Evolutionary conservation across 139 green algal species (phyloP).

Genomic region (Pleodorina starrii): DNA sequence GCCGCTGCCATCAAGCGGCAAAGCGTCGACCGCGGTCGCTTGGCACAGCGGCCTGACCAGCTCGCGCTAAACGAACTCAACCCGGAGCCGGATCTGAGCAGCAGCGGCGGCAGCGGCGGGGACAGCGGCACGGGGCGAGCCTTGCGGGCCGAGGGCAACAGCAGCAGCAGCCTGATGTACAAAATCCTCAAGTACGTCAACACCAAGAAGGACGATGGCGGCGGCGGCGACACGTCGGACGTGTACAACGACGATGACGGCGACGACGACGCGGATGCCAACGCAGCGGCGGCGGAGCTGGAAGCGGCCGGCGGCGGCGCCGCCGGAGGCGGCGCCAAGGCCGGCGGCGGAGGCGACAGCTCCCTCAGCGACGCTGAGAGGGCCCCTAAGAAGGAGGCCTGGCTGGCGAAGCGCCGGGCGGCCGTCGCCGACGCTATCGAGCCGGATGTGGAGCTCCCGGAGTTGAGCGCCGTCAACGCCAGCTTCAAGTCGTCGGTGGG

Average conservation of each 20-base stretch:
- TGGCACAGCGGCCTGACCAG: too few species aligned
- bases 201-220: not conserved
- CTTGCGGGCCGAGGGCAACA: not conserved
- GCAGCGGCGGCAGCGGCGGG: not conserved
- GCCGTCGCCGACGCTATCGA: not conserved
- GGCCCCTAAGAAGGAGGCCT: slow-evolving; percentile 21
- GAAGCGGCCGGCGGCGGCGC: not conserved
- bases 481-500: slow-evolving; percentile 10
- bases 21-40: too few species aligned
- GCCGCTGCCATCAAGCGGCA: too few species aligned
- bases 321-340: not conserved
- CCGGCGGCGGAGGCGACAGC: not conserved
- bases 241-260: slow-evolving; percentile 20
- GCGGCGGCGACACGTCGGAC: not conserved
- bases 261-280: not conserved
- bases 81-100: not conserved
- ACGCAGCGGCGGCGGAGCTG: not conserved
- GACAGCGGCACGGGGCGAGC: too few species aligned
- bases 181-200: slow-evolving; percentile 18
- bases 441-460: slow-evolving; percentile 6
- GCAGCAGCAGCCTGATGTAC: slow-evolving; percentile 35
- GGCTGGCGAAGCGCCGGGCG: not conserved
- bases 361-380: not conserved
- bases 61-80: too few species aligned
- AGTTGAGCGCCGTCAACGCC: not conserved